Base-by-base conservation (phyloP, 2,329 filamentous ascomycete genomes). In the Clonostachys rosea region DNA sequence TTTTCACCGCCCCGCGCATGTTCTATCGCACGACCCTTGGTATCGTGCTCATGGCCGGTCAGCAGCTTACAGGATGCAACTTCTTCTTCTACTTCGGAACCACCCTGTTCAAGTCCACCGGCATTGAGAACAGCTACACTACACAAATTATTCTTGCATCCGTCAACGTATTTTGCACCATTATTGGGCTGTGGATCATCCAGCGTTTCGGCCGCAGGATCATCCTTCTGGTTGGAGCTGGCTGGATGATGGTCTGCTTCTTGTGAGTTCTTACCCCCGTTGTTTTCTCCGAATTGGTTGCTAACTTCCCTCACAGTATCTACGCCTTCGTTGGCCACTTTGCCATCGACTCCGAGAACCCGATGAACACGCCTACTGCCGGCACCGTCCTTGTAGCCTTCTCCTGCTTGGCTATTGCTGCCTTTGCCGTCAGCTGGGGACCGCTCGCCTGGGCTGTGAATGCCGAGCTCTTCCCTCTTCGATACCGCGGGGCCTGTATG, bases 391-490 rank as follows among this genome's bases (percentile, higher is more conserved):
- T 87, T 54, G 84, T 88, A 41, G 74, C 83, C 46, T 86, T 87
- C 61, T 83, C 84, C 0, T 86, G 83, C 56, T 70, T 88, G 39
- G 85, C 85, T 59, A 86, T 86, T 48, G 79, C 74, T 16, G 81
- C 76, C 4, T 86, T 84, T 52, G 82, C 82, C n/a, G 79, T 76
- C 51, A 86, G 81, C 12, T 87, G 84, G 84, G 84, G 83, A 18
- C 84, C 84, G 1, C 77, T 87, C 8, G 75, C 86, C 18, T 88
- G 84, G 84, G 75, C 76, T 10, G 74, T 83, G 12, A 76, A 81
- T 11, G 80, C 80, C 3, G 83, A 86, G 61, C 73, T 86, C 49
- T 87, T 84, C 58, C 83, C 83, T 6, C 68, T 74, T 3, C 71
- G 80, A 7, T 79, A 79, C 58, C 69, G 77, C 45, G 71, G 73